phyloP scores from a whole-genome alignment of 257 asterid species.

The Nicotiana undulata region DNA sequence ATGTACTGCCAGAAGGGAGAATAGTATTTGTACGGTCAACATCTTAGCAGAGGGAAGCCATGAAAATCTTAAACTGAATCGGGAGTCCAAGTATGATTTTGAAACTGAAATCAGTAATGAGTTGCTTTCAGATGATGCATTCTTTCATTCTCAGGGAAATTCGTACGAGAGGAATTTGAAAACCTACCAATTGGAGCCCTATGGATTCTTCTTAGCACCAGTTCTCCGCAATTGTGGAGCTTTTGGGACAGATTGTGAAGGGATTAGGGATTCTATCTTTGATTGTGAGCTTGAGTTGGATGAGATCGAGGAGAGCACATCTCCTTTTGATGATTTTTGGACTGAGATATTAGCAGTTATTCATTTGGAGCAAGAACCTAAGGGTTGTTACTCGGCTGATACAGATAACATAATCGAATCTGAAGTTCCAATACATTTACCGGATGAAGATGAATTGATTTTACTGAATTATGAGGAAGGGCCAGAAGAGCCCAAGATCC shows the following conservation, averaged over 20 bases:
- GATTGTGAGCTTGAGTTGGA: constrained; percentile 6
- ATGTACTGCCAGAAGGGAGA: constrained; percentile 2
- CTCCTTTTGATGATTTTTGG: constrained; percentile 40
- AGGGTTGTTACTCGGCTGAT: neutral
- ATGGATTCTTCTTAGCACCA: constrained; percentile 13
- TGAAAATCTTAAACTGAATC: neutral
- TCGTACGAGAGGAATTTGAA: constrained; percentile 17
- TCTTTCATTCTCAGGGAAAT: constrained; percentile 2
- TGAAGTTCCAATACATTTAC: neutral
- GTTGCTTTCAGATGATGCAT: neutral
- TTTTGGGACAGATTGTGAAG: constrained; percentile 7
- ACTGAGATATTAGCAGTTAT: constrained; percentile 37
- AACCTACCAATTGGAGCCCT: constrained; percentile 11
- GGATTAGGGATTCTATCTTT: neutral
- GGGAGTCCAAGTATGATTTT: neutral
- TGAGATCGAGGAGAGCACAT: constrained; percentile 22
- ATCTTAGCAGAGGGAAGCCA: neutral
- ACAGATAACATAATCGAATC: neutral
- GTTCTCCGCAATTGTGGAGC: constrained; percentile 8
- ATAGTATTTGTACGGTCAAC: neutral
- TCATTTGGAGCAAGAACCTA: constrained; percentile 28
- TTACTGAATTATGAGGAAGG: neutral
- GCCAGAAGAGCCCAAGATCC: neutral
- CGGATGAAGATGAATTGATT: constrained; percentile 6
- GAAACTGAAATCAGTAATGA: neutral